phyloP scores from a whole-genome alignment of 768 basidiomycete species.

The Mycena epipterygia region DNA sequence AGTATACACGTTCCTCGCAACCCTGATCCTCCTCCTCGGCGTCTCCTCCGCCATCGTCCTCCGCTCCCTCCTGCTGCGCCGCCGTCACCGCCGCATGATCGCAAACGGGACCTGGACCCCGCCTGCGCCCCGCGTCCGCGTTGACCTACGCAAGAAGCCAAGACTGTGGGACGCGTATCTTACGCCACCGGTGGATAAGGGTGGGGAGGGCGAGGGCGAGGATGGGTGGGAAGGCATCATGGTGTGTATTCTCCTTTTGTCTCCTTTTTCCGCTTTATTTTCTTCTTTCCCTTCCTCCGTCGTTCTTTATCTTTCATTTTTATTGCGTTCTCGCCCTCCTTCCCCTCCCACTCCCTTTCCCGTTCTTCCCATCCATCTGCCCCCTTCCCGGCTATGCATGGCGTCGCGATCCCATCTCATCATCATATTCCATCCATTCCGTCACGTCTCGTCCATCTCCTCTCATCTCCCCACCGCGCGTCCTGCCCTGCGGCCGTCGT shows the following conservation, averaged over 20 bases:
- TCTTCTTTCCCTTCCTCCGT: not conserved
- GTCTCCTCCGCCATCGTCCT: slow-evolving; percentile 78
- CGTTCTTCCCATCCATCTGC: too few species aligned
- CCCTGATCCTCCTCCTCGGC: slow-evolving; percentile 74
- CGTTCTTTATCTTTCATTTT: too few species aligned
- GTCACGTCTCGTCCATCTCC: too few species aligned
- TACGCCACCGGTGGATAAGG: slow-evolving; percentile 22
- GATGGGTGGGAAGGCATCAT: slow-evolving; percentile 28
- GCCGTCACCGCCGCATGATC: slow-evolving; percentile 71
- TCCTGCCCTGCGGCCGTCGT: too few species aligned
- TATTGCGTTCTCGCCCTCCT: too few species aligned
- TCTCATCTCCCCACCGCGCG: too few species aligned
- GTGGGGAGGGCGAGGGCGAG: slow-evolving; percentile 17
- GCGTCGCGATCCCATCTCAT: too few species aligned
- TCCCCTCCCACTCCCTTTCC: too few species aligned
- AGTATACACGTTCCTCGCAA: slow-evolving; percentile 66
- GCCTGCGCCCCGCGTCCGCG: slow-evolving; percentile 47
- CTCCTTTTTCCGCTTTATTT: not conserved
- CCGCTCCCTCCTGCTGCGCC: slow-evolving; percentile 74
- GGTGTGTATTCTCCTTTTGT: slow-evolving; percentile 4
- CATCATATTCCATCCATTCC: too few species aligned
- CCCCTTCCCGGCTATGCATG: too few species aligned
- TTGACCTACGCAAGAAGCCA: slow-evolving; percentile 63
- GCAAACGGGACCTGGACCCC: slow-evolving; percentile 73
- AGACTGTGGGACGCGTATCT: slow-evolving; percentile 62